These are phyloP conservation scores for Selaginella tamariscina DNA, from an alignment of 75 land plant genomes.

Conservation along the genomic window DNA sequence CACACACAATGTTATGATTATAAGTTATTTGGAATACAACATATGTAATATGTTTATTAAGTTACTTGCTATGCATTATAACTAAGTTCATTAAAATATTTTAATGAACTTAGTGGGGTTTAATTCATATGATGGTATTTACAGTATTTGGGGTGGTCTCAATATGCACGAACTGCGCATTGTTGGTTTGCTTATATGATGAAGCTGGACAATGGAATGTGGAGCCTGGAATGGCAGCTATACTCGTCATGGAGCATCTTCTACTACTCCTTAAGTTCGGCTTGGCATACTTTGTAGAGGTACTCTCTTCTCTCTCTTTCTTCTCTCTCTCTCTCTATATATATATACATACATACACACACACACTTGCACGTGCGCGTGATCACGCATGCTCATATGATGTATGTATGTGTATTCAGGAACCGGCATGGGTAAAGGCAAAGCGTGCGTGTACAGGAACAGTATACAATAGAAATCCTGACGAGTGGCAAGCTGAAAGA, in stretches of 20 bases:
- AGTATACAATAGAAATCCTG: slow-evolving; percentile 46
- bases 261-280: slow-evolving; percentile 76
- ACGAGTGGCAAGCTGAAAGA: neutral
- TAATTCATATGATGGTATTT: too few relatives aligned
- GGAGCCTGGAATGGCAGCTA: slow-evolving; percentile 86
- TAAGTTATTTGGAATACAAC: too few relatives aligned
- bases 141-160: slow-evolving; percentile 85
- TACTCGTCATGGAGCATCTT: slow-evolving; percentile 71
- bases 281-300: slow-evolving; percentile 81
- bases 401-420: too few relatives aligned
- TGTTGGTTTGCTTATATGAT: slow-evolving; percentile 78
- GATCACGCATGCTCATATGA: too few relatives aligned
- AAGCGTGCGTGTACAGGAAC: slow-evolving; percentile 46
- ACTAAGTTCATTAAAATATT: too few relatives aligned
- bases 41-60: too few relatives aligned
- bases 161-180: slow-evolving; percentile 79
- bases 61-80: too few relatives aligned
- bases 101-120: too few relatives aligned
- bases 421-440: slow-evolving; percentile 95
- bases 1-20: too few relatives aligned
- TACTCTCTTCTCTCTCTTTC: slow-evolving; percentile 8
- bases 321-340: neutral
- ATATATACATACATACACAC: too few relatives aligned
- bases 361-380: too few relatives aligned
- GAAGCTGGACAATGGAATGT: slow-evolving; percentile 69